Conservation (phyloP, 495 filamentous ascomycete genomes). For the Penicillium alfredii region DNA sequence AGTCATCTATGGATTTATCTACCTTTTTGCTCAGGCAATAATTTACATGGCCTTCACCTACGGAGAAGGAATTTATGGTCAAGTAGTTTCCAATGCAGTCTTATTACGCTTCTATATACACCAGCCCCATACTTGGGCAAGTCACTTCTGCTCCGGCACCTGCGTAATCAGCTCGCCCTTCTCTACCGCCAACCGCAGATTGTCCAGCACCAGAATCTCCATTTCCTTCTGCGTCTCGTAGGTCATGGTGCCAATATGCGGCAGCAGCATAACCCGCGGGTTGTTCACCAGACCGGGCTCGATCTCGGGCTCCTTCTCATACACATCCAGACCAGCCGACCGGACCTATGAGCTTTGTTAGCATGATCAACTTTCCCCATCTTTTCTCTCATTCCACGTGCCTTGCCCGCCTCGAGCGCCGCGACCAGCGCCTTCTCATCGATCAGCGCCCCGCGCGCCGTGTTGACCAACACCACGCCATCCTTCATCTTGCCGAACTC, state of each 20-base stretch:
- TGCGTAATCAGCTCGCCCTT: conserved; percentile 61
- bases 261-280: conserved; percentile 64
- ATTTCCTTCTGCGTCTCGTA: conserved; percentile 66
- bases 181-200: conserved; percentile 57
- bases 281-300: conserved; percentile 66
- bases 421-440: conserved; percentile 71
- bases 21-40: not conserved
- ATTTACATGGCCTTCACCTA: too few relatives aligned
- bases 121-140: conserved; percentile 3
- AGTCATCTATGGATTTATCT: not conserved
- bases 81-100: too few relatives aligned
- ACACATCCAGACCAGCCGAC: conserved; percentile 71
- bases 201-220: conserved; percentile 68
- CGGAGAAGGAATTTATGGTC: too few relatives aligned
- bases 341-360: conserved; percentile 27
- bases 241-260: conserved; percentile 73
- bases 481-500: conserved; percentile 68
- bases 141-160: conserved; percentile 60
- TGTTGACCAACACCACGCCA: conserved; percentile 77
- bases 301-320: conserved; percentile 68
- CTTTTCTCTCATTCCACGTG: conserved; percentile 25
- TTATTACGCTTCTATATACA: not conserved
- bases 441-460: conserved; percentile 71
- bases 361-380: conserved; percentile 12
- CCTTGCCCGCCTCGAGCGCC: conserved; percentile 63